Base-by-base conservation (phyloP, 2,329 filamentous ascomycete genomes). In the Phialophora verrucosa region DNA sequence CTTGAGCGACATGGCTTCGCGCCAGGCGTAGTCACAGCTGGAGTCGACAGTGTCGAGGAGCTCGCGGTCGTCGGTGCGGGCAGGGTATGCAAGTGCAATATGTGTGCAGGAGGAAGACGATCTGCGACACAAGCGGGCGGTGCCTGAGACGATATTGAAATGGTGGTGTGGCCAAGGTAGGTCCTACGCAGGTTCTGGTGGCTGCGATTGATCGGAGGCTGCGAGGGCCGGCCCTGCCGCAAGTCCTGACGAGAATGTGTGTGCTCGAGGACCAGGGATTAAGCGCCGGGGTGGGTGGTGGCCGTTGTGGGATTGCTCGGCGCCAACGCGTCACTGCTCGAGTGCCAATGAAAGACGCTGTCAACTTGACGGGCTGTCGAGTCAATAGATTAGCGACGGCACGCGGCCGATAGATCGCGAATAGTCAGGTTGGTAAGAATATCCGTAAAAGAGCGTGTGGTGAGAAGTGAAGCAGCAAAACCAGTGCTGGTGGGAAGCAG, bases 1-100 rank as follows among this genome's bases (percentile, higher is more conserved):
- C 63, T 74, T 74, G 65, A 74, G 72, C 63, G 72, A 74, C 73
- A 74, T 74, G 66, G 59, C 67, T 69, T 55, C 62, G 63, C 64
- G 62, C 55, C 59, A 20, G 47, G 29, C 10, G 54, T 56, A 59
- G 69, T 63, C 63, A 32, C 49, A 63, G 55, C 17, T 63, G 51
- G 60, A 56, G 63, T 55, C 29, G 59, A 31, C 14, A 27, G 61
- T 25, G 29, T 63, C 64, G 44, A 68, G 60, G 50, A 63, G 35
- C 17, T 64, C 38, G 47, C 49, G 57, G 59, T 50, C 51, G 63
- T 38, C 38, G 38, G 38, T 58, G 42, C 57, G 64, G 59, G 58
- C 23, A 35, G 51, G 49, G 58, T 58, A 63, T 54, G 54, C 59
- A 63, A 50, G 38, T 25, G 49, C 59, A 63, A 60, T 25, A 31